A percentile compares a stretch with the other conserved stretches of the same genome.
Conservation (phyloP, 2,329 filamentous ascomycete species). For the Phaeomoniella chlamydospora region DNA sequence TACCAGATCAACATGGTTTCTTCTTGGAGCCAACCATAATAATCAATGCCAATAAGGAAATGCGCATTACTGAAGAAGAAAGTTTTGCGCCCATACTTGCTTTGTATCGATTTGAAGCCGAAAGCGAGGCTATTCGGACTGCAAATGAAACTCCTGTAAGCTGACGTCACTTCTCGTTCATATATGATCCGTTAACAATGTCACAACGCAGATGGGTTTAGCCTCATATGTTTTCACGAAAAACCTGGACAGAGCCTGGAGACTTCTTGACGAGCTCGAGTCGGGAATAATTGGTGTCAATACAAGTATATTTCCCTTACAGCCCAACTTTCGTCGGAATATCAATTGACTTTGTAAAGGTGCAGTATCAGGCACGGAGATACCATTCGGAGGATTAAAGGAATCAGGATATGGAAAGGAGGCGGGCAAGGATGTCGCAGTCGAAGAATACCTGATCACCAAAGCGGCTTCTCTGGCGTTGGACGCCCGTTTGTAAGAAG, state of each 20-base stretch:
- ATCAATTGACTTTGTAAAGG: too few species aligned
- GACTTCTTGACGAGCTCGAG: slow-evolving; percentile 52
- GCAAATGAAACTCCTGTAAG: too few species aligned
- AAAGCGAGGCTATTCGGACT: slow-evolving; percentile 45
- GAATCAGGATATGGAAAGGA: slow-evolving; percentile 56
- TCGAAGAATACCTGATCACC: slow-evolving; percentile 47
- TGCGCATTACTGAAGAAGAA: slow-evolving; percentile 45
- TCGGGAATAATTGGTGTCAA: slow-evolving; percentile 56
- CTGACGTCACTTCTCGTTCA: too few species aligned
- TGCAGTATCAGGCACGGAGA: slow-evolving; percentile 52
- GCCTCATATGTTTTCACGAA: slow-evolving; percentile 57
- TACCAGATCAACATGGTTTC: slow-evolving; percentile 28
- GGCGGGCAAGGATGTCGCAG: slow-evolving; percentile 51
- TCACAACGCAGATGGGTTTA: slow-evolving; percentile 51
- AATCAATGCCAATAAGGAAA: slow-evolving; percentile 41
- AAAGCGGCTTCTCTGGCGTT: slow-evolving; percentile 53
- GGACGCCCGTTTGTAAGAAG: too few species aligned
- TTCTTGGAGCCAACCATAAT: slow-evolving; percentile 59
- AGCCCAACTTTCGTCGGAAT: too few species aligned
- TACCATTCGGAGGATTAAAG: slow-evolving; percentile 54
- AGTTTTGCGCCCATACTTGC: slow-evolving; percentile 52
- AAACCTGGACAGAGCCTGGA: slow-evolving; percentile 50
- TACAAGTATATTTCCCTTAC: too few species aligned
- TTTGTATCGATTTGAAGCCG: slow-evolving; percentile 50
- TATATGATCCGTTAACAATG: too few species aligned